Evolutionary conservation across 1,139 yeast species (phyloP).

Genomic region (Saccharomyces hybrid): DNA sequence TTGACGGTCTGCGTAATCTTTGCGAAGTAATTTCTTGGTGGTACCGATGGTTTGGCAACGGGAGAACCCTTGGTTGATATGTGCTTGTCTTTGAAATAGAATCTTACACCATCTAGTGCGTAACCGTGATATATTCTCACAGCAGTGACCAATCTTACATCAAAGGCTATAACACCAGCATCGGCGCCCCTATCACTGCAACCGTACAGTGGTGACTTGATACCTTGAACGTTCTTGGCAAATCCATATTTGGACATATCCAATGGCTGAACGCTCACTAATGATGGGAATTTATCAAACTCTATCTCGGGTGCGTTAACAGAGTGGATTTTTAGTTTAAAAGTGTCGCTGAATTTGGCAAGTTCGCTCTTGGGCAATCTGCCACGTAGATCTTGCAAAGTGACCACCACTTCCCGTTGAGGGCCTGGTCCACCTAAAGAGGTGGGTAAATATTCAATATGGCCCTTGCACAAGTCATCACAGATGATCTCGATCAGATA

Average conservation of each 20-base stretch:
- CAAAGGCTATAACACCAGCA: conserved; percentile 24
- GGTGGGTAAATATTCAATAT: conserved; percentile 53
- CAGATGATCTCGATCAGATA: conserved; percentile 56
- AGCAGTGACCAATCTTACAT: conserved; percentile 33
- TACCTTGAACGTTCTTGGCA: conserved; percentile 31
- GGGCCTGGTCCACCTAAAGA: conserved; percentile 55
- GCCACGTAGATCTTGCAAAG: conserved; percentile 40
- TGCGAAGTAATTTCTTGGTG: conserved; percentile 39
- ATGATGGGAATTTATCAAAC: conserved; percentile 26
- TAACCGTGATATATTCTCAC: conserved; percentile 62
- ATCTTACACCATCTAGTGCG: conserved; percentile 69
- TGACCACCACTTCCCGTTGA: conserved; percentile 43
- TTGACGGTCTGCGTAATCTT: conserved; percentile 29
- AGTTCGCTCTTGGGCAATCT: conserved; percentile 37
- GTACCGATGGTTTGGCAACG: conserved; percentile 37
- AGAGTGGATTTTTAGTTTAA: conserved; percentile 45
- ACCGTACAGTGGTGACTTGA: conserved; percentile 44
- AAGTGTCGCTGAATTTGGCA: conserved; percentile 34
- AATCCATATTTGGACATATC: conserved; percentile 27
- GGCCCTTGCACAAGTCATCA: conserved; percentile 53
- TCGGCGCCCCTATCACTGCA: conserved; percentile 24
- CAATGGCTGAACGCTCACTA: conserved; percentile 14
- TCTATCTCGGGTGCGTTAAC: conserved; percentile 36
- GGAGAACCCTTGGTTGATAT: conserved; percentile 8
- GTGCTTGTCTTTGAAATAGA: conserved; percentile 26